Evolutionary conservation across 306 rosid genomes (phyloP), one percentile per base, ranked within the genome.

Genomic region (Sechiopsis laciniata): DNA sequence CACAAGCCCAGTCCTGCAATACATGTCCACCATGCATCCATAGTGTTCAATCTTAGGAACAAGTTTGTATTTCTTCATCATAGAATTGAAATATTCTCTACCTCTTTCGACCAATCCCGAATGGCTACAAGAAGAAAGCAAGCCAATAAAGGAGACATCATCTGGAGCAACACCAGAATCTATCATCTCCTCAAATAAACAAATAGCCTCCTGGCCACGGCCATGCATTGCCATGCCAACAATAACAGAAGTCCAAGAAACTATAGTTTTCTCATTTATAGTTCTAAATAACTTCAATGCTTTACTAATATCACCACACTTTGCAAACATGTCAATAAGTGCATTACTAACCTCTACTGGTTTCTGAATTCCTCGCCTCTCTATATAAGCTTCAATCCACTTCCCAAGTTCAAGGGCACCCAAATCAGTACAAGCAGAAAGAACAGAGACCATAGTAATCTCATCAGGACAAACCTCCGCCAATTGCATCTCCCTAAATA

Each of bases 121-220:
- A 79, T 93, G 98, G 62, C 98, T 88, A 50, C 98, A 93, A 20
- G 97, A 97, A 67, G 90, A 90, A 63, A 93, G 97, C 82, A 93
- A 79, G 71, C 96, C 98, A 55, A 93, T 77, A 72, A 93, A 82
- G 52, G 86, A 84, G 72, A 93, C 91, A 77, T 85, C 83, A 62
- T 93, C 98, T 10, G 97, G 98, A 35, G 67, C 78, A n/a, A 85
- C 74, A 60, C 91, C 86, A 22, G 76, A 64, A 66, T 56, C 81
- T 61, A 80, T 64, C 96, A 92, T 92, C 81, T 88, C 96, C 65
- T 92, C 91, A 74, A 90, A 92, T 65, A 88, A 35, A 8, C 82
- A 80, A 73, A 84, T 82, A 7, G 96, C 96, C 55, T 90, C 96
- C 29, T 50, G 55, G 22, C 98, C 96, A 0, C 86, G 84, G 45